phyloP scores from a whole-genome alignment of 148 eudicot species.

The Fagopyrum tataricum region DNA sequence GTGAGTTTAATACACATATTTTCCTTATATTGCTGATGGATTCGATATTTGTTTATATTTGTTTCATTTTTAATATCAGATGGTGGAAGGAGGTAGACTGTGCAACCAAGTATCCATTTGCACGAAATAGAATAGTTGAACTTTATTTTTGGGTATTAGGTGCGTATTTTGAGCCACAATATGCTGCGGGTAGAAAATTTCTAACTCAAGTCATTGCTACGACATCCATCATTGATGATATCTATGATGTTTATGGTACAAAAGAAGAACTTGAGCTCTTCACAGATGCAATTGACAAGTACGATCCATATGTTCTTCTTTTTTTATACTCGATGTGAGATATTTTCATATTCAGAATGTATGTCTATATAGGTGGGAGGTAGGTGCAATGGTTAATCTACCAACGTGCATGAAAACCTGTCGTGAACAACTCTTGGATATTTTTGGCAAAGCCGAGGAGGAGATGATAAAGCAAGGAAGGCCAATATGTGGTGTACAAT shows the following conservation, averaged over 20 bases:
- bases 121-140: background rate
- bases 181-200: background rate
- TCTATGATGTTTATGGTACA: constrained; percentile 25
- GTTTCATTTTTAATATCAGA: background rate
- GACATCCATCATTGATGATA: constrained; percentile 23
- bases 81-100: background rate
- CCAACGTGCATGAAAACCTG: background rate
- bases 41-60: background rate
- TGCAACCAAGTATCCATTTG: background rate
- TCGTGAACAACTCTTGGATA: background rate
- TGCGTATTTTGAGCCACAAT: background rate
- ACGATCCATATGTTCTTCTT: background rate
- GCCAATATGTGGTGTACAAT: background rate
- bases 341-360: background rate
- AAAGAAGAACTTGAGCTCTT: constrained; percentile 28
- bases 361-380: background rate
- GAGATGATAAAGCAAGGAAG: background rate
- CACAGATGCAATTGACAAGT: constrained; percentile 30
- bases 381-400: background rate
- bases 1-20: background rate
- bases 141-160: background rate
- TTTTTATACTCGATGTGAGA: background rate
- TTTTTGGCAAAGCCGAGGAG: background rate
- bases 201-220: constrained; percentile 11
- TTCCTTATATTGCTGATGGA: background rate